Conservation (phyloP, 805 yeast genomes). For the Candida oleophila region DNA sequence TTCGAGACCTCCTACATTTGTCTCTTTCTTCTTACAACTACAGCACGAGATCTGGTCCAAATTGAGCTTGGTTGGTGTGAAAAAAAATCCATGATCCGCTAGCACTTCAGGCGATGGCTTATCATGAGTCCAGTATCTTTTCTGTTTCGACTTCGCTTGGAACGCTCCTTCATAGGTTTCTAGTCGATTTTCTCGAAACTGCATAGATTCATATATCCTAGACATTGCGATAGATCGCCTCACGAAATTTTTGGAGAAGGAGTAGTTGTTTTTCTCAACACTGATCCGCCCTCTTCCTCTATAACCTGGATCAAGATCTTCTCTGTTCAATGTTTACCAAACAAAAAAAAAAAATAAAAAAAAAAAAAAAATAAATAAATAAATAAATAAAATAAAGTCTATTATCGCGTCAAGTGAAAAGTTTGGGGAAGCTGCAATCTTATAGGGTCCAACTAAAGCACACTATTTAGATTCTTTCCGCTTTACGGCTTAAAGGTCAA, state of each 20-base stretch:
- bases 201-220: conserved; percentile 11
- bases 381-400: no score
- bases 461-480: no score
- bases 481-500: no score
- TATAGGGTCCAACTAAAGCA: no score
- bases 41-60: conserved; percentile 57
- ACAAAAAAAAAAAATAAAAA: not conserved
- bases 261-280: no score
- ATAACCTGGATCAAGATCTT: not conserved
- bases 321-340: not conserved
- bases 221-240: no score
- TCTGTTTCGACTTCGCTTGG: conserved; percentile 11
- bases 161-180: conserved; percentile 20
- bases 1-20: conserved; percentile 16
- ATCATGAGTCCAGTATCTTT: conserved; percentile 20
- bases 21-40: conserved; percentile 46
- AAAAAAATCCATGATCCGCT: conserved; percentile 63
- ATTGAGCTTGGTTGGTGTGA: conserved; percentile 46
- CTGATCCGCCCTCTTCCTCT: no score
- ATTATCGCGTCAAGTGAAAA: not conserved
- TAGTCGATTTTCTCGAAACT: conserved; percentile 20
- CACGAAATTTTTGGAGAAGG: no score
- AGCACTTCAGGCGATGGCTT: conserved; percentile 22
- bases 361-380: no score
- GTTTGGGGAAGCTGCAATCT: not conserved